Evolutionary conservation across 257 asterid species (phyloP).

Genomic region (Buddleja alternifolia): DNA sequence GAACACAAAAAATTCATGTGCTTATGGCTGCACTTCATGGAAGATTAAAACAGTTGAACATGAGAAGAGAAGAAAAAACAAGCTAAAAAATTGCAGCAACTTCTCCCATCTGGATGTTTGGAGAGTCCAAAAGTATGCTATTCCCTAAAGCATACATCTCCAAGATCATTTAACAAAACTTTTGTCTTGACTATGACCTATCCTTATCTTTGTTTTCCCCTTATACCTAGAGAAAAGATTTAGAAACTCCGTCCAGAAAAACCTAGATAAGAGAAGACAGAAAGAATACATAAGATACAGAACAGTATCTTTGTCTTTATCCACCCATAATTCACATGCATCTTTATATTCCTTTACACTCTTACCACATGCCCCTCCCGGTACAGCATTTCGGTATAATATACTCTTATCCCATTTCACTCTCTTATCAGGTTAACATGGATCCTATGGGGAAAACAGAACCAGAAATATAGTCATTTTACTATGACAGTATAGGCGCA

Average conservation of each 20-base stretch:
- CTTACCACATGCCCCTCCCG: neutral
- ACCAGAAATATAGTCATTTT: neutral
- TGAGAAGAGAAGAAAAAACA: slow-evolving; percentile 5
- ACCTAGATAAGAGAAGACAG: neutral
- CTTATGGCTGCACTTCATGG: slow-evolving; percentile 23
- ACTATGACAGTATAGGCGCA: neutral
- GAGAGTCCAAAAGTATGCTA: slow-evolving; percentile 7
- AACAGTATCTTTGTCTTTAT: neutral
- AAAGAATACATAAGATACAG: neutral
- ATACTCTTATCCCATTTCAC: neutral
- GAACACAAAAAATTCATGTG: slow-evolving; percentile 33
- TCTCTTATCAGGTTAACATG: neutral
- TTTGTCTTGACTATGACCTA: neutral
- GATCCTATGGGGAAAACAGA: neutral
- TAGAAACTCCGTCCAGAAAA: neutral
- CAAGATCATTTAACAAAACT: neutral
- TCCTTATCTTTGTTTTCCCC: neutral
- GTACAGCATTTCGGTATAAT: slow-evolving; percentile 3
- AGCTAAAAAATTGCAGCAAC: slow-evolving; percentile 13
- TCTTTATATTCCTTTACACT: neutral
- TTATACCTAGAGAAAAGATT: neutral
- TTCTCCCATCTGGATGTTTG: neutral
- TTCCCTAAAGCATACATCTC: neutral
- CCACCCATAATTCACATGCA: neutral
- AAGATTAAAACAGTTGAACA: slow-evolving; percentile 12